phyloP scores from a whole-genome alignment of 2,329 filamentous ascomycete species.

The Penicillium thymicola region DNA sequence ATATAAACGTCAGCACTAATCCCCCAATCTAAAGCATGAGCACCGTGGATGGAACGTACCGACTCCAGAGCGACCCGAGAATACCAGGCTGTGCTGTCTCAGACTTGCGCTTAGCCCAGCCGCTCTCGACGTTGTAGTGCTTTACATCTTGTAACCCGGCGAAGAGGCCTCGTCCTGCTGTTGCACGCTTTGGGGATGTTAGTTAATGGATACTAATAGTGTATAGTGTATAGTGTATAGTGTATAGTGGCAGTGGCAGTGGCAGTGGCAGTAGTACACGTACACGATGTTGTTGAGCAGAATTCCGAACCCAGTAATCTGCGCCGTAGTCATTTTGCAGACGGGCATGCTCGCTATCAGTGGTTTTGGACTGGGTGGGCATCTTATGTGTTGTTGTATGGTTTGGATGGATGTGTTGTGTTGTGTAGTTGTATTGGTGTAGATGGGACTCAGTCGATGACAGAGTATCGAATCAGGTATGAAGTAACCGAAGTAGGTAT shows the following conservation, averaged over 20 bases:
- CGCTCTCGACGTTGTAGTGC: slow-evolving; percentile 38
- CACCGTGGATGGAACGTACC: slow-evolving; percentile 17
- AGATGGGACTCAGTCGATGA: no score
- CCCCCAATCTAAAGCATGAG: background rate
- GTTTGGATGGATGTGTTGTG: background rate
- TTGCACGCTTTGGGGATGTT: slow-evolving; percentile 25
- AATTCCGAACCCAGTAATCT: slow-evolving; percentile 35
- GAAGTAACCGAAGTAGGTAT: background rate
- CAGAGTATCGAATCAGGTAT: background rate
- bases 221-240: no score
- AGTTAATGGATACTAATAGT: background rate
- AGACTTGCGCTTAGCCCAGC: slow-evolving; percentile 34
- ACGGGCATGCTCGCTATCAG: slow-evolving; percentile 13
- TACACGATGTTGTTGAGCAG: slow-evolving; percentile 23
- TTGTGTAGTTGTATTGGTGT: background rate
- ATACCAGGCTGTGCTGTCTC: slow-evolving; percentile 14
- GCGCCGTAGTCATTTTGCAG: slow-evolving; percentile 36
- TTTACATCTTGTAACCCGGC: slow-evolving; percentile 40
- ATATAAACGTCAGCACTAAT: background rate
- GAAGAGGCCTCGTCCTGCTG: slow-evolving; percentile 37
- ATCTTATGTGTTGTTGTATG: slow-evolving; percentile 2
- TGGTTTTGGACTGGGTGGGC: slow-evolving; percentile 7
- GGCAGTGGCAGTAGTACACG: background rate
- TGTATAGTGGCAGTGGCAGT: no score
- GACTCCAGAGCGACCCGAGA: slow-evolving; percentile 19